These are phyloP conservation scores for Aspergillus sp. DNA, from an alignment of 2,329 filamentous ascomycete genomes.

Conservation along the genomic window DNA sequence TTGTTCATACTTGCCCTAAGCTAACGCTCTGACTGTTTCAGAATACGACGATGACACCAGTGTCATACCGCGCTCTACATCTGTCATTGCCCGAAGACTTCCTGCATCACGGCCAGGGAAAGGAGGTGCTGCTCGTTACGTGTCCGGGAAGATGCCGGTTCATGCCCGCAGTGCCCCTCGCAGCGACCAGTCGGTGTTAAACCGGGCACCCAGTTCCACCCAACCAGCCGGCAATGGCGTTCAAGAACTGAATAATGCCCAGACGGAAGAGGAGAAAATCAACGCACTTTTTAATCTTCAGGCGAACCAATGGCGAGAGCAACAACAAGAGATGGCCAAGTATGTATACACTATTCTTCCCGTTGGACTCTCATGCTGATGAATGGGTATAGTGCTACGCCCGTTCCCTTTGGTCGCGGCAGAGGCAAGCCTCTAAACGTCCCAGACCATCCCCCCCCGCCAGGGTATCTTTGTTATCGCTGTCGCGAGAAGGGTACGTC, in stretches of 20 bases:
- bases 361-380: constrained; percentile 31
- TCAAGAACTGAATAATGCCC: constrained; percentile 72
- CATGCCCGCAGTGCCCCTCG: constrained; percentile 80
- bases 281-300: constrained; percentile 89
- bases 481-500: constrained; percentile 81
- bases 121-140: constrained; percentile 90
- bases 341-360: constrained; percentile 41
- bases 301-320: constrained; percentile 88
- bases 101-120: constrained; percentile 84
- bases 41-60: constrained; percentile 98
- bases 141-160: constrained; percentile 92
- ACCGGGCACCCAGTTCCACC: constrained; percentile 38
- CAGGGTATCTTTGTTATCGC: constrained; percentile 93
- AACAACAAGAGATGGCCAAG: constrained; percentile 92
- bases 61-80: constrained; percentile 94
- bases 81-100: constrained; percentile 84
- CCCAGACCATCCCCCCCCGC: constrained; percentile 89
- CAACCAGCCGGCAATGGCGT: constrained; percentile 59
- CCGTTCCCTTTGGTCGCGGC: constrained; percentile 47
- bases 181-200: constrained; percentile 59
- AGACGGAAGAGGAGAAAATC: constrained; percentile 94
- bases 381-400: constrained; percentile 47
- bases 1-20: background rate
- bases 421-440: constrained; percentile 63
- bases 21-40: constrained; percentile 47